Conservation (phyloP, 129 eudicot genomes). For the Ambrosia artemisiifolia region DNA sequence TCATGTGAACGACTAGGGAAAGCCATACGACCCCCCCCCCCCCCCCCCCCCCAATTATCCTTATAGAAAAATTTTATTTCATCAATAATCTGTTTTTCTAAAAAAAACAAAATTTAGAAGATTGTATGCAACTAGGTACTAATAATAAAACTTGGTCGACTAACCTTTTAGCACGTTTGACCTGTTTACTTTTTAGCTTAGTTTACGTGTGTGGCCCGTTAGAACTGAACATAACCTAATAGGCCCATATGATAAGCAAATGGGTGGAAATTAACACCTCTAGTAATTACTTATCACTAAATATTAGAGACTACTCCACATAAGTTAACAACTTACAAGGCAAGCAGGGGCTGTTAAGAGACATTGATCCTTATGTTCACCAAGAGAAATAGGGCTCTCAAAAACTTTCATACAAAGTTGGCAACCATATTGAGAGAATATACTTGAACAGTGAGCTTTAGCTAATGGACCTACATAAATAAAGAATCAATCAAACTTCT, state of each 20-base stretch:
- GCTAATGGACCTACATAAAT: slow-evolving; percentile 47
- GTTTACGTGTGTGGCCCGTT: background rate
- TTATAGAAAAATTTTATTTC: background rate
- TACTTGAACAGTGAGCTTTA: slow-evolving; percentile 45
- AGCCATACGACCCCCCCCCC: too few relatives aligned
- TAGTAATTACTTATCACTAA: background rate
- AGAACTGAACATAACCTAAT: background rate
- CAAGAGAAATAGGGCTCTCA: slow-evolving; percentile 32
- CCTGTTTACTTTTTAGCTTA: background rate
- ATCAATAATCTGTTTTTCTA: background rate
- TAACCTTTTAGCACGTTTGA: background rate
- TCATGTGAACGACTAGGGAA: too few relatives aligned
- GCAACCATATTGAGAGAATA: slow-evolving; percentile 50
- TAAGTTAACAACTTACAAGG: slow-evolving; percentile 66
- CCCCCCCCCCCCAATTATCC: background rate
- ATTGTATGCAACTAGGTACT: background rate
- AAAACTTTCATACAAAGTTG: slow-evolving; percentile 49
- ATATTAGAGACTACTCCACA: background rate
- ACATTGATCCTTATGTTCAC: slow-evolving; percentile 49
- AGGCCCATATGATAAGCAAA: background rate
- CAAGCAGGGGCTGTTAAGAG: slow-evolving; percentile 41
- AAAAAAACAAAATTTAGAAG: background rate
- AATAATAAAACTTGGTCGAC: background rate
- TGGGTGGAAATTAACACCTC: background rate
- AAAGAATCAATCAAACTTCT: slow-evolving; percentile 3